These are phyloP conservation scores for Podospora bellae-mahoneyi DNA, from an alignment of 495 filamentous ascomycete genomes.

Conservation along the genomic window DNA sequence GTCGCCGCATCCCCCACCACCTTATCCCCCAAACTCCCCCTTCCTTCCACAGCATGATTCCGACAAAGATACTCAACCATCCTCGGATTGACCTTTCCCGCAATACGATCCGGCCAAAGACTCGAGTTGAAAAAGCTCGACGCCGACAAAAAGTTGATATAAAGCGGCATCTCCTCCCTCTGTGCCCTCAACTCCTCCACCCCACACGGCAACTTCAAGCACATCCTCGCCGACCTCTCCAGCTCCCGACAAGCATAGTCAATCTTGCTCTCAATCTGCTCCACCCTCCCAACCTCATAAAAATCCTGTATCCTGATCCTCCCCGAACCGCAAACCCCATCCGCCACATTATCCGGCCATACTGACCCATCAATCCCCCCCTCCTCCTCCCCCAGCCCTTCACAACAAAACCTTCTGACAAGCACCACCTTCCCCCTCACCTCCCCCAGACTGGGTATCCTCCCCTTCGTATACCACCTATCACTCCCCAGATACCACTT, in stretches of 20 bases:
- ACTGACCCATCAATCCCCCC: conserved; percentile 76
- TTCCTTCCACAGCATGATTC: conserved; percentile 53
- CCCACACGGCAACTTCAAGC: conserved; percentile 21
- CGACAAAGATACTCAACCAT: conserved; percentile 73
- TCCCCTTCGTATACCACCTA: conserved; percentile 74
- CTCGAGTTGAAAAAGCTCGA: conserved; percentile 89
- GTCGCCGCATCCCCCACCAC: conserved; percentile 71
- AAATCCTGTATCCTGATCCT: conserved; percentile 89
- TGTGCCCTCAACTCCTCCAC: background rate
- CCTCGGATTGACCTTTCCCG: conserved; percentile 90
- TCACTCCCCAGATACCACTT: conserved; percentile 71
- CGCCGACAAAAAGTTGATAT: conserved; percentile 84
- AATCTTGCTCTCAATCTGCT: conserved; percentile 80
- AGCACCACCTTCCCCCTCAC: conserved; percentile 81
- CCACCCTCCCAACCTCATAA: conserved; percentile 76
- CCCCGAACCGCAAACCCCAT: conserved; percentile 66
- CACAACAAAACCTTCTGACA: conserved; percentile 71
- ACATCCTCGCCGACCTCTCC: conserved; percentile 59
- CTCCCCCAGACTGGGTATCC: conserved; percentile 78
- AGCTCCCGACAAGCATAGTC: conserved; percentile 68
- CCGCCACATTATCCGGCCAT: conserved; percentile 87
- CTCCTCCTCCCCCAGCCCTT: conserved; percentile 58
- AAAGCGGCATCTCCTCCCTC: conserved; percentile 60
- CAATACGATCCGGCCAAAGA: conserved; percentile 93
- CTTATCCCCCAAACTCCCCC: conserved; percentile 40